A percentile compares a stretch with the other conserved stretches of the same genome.
Evolutionary conservation across 495 filamentous ascomycete species (phyloP).

Genomic region (Aspergillus wentii): DNA sequence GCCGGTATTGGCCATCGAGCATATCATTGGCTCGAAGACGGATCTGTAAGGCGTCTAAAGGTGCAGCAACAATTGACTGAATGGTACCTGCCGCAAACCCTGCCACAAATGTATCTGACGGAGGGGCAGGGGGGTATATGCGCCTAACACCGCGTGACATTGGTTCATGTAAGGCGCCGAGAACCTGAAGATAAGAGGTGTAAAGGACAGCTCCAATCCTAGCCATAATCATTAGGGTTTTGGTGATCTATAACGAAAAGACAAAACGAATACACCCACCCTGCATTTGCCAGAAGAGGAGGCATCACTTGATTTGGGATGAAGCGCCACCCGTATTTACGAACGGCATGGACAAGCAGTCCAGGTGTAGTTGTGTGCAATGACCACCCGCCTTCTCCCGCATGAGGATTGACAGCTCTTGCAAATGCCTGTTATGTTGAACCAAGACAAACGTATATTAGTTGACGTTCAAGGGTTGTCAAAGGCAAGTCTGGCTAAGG

Average conservation of each 20-base stretch:
- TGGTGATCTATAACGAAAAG: no score
- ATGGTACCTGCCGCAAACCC: slow-evolving; percentile 73
- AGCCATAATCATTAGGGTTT: slow-evolving; percentile 2
- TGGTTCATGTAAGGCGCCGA: slow-evolving; percentile 68
- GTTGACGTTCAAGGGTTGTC: slow-evolving; percentile 10
- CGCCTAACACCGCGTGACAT: slow-evolving; percentile 62
- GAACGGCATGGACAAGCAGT: slow-evolving; percentile 72
- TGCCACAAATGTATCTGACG: slow-evolving; percentile 63
- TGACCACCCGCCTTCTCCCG: slow-evolving; percentile 56
- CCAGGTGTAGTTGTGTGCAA: slow-evolving; percentile 72
- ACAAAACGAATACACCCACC: slow-evolving; percentile 27
- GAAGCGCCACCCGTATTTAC: slow-evolving; percentile 77
- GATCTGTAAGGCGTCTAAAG: slow-evolving; percentile 82
- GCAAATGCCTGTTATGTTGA: slow-evolving; percentile 51
- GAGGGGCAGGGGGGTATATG: slow-evolving; percentile 68
- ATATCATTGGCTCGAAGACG: slow-evolving; percentile 69
- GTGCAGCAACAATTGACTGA: slow-evolving; percentile 77
- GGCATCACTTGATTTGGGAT: slow-evolving; percentile 86
- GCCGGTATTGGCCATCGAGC: slow-evolving; percentile 62
- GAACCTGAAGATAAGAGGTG: slow-evolving; percentile 78
- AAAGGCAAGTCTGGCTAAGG: slow-evolving; percentile 1
- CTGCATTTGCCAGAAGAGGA: slow-evolving; percentile 77
- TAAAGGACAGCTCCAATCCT: slow-evolving; percentile 83
- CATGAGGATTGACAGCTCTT: slow-evolving; percentile 60
- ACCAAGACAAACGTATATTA: slow-evolving; percentile 11